Evolutionary conservation across 2,329 filamentous ascomycete species (phyloP), one percentile per base, ranked within the genome.

Genomic region (Sarocladium brachiariae): DNA sequence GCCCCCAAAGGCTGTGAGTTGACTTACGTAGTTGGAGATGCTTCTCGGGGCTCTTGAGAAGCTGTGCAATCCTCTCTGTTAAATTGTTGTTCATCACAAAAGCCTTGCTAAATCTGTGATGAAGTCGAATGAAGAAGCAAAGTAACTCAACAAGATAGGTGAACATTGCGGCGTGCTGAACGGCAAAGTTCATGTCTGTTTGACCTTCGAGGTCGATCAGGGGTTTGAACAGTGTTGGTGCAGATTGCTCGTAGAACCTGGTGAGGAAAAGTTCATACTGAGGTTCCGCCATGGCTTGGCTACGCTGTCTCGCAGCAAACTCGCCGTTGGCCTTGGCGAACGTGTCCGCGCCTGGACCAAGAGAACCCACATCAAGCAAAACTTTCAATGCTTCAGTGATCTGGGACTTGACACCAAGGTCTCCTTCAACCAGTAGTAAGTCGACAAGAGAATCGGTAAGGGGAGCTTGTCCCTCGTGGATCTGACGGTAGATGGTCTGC

Each of bases 301-400:
- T 72, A 59, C 82, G 76, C 56, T 79, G 70, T 65, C 89, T 84
- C 24, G 77, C 72, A 33, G 82, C 71, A 57, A 85, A 82, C 52
- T 93, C 89, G 43, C 78, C 80, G 53, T 85, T 86, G 31, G 76
- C 76, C 63, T 84, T 83, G 1, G 74, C 73, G 54, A 81, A 73
- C 37, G 73, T 72, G 55, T 87, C 84, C 46, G 50, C 81, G 8
- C 58, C 65, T 45, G 71, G 71, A 4, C 61, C 57, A 2, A 70
- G 68, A 2, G 71, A 69, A 4, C 67, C 64, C 69, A 63, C 89
- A 75, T 97, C 93, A 31, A 99, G 77, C 10, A 99, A 75, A 19
- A 97, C 87, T 69, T 96, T 96, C 64, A 99, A 85, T 7, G 92
- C 89, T 70, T 99, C 93, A 2, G 91, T 90, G 61, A 97, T 86